A percentile compares a stretch with the other conserved stretches of the same genome.
Evolutionary conservation across 176 grass and related monocot species (phyloP).

Genomic region (Zizania latifolia): DNA sequence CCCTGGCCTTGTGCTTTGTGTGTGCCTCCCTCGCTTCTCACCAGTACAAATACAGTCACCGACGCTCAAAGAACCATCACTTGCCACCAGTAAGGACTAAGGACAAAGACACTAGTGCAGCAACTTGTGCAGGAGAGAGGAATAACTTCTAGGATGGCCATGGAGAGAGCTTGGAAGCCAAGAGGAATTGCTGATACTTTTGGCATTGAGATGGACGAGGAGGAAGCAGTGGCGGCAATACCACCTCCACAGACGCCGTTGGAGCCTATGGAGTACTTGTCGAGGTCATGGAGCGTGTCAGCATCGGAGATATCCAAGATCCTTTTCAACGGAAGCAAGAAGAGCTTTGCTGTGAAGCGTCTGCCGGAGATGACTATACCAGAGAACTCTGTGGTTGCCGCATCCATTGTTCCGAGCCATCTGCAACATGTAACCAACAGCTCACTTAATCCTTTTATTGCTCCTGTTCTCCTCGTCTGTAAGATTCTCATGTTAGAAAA

Average conservation of each 20-base stretch:
- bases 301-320: constrained; percentile 80
- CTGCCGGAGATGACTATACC: constrained; percentile 56
- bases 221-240: constrained; percentile 28
- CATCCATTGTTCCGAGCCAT: constrained; percentile 32
- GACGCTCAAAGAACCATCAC: not conserved
- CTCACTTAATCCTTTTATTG: not conserved
- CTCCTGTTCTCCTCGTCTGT: not conserved
- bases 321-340: constrained; percentile 40
- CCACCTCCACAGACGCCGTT: constrained; percentile 71
- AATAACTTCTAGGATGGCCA: constrained; percentile 9
- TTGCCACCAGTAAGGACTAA: not conserved
- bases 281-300: constrained; percentile 80
- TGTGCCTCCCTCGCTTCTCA: constrained; percentile 46
- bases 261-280: constrained; percentile 81
- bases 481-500: not conserved
- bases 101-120: not conserved
- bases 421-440: constrained; percentile 28
- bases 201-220: constrained; percentile 29
- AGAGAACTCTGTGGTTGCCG: constrained; percentile 41
- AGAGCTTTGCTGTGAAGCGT: constrained; percentile 30
- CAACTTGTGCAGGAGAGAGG: not conserved
- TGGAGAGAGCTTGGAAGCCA: constrained; percentile 46
- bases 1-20: constrained; percentile 57
- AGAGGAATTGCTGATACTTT: constrained; percentile 10
- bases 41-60: constrained; percentile 24